Conservation (phyloP, 106 monocot genomes). For the Xerophyta viscosa region DNA sequence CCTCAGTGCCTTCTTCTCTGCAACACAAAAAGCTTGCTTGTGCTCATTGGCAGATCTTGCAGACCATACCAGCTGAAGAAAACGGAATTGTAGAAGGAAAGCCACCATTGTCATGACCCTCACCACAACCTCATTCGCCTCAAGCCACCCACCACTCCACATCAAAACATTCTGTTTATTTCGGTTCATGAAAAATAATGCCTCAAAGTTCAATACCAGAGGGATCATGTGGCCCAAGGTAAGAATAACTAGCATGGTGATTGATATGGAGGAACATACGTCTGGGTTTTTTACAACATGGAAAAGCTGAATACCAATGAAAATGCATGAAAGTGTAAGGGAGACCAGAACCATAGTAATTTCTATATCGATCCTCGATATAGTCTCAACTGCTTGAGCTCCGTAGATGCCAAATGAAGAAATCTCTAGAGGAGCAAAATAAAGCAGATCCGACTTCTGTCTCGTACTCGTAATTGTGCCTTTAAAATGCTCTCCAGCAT, state of each 20-base stretch:
- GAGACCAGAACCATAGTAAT: constrained; percentile 51
- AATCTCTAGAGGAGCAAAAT: constrained; percentile 37
- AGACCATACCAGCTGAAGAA: constrained; percentile 46
- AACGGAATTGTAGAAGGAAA: constrained; percentile 36
- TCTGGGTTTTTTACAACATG: constrained; percentile 33
- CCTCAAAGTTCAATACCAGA: constrained; percentile 49
- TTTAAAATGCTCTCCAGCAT: constrained; percentile 1
- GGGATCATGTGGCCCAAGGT: constrained; percentile 58
- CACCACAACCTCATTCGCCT: constrained; percentile 37
- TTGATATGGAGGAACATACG: constrained; percentile 43
- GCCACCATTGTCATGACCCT: constrained; percentile 46
- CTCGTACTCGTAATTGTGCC: constrained; percentile 51
- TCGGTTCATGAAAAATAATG: constrained; percentile 21
- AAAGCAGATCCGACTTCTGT: constrained; percentile 29
- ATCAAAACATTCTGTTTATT: constrained; percentile 19
- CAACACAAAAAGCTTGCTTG: constrained; percentile 7
- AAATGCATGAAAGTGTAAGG: constrained; percentile 46
- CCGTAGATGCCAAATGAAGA: constrained; percentile 11
- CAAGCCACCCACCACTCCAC: constrained; percentile 42
- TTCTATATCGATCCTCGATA: constrained; percentile 52
- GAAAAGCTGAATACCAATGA: constrained; percentile 41
- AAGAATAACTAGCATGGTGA: constrained; percentile 60
- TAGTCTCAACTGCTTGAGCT: constrained; percentile 5
- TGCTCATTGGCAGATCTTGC: constrained; percentile 20
- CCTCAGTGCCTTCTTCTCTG: constrained; percentile 34